Conservation (phyloP, 2,329 filamentous ascomycete genomes). For the Calonectria ilicicola region DNA sequence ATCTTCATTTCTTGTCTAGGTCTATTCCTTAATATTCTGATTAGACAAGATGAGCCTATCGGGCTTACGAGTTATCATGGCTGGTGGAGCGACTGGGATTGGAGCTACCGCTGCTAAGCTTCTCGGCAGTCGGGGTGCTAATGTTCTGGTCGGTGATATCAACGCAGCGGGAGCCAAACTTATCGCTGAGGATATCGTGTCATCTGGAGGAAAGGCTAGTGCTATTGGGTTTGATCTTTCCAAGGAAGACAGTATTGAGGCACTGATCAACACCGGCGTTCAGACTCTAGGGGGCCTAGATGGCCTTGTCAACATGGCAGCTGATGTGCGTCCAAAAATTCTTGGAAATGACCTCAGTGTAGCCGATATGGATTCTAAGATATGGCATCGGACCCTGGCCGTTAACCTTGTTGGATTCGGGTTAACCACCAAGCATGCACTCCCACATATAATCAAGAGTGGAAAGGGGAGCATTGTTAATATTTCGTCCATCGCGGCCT, state of each 20-base stretch:
- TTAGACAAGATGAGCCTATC: background rate
- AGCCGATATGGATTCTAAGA: background rate
- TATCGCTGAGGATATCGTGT: background rate
- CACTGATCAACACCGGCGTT: background rate
- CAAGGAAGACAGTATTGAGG: background rate
- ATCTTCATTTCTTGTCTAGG: too few relatives aligned
- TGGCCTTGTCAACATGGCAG: background rate
- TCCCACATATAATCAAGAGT: background rate
- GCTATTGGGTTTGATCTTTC: background rate
- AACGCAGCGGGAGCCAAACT: background rate
- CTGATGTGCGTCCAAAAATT: background rate
- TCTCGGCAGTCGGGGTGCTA: background rate
- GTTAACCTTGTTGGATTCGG: background rate
- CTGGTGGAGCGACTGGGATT: background rate
- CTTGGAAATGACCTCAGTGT: background rate
- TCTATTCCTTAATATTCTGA: background rate
- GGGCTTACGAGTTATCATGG: background rate
- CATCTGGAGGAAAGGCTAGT: background rate
- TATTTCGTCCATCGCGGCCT: background rate
- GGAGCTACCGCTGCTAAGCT: background rate
- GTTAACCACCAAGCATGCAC: background rate
- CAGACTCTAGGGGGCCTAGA: background rate
- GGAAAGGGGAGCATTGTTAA: background rate
- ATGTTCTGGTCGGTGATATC: background rate
- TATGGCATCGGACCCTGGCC: background rate